These are phyloP conservation scores for Extremus antarcticus DNA, from an alignment of 495 filamentous ascomycete species.

Conservation along the genomic window DNA sequence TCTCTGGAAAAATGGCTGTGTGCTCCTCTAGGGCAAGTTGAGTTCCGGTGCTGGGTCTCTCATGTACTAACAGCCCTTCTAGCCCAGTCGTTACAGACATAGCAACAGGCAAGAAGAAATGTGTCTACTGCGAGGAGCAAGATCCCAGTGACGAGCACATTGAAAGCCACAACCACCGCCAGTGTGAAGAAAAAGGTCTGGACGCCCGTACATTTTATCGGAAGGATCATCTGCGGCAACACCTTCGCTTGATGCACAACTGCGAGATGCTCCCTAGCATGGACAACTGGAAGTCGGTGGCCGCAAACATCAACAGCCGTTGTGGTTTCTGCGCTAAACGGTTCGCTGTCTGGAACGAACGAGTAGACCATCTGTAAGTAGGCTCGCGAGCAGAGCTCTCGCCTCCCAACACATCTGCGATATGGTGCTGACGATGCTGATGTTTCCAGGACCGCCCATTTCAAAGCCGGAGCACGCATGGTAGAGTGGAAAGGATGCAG, in stretches of 20 bases:
- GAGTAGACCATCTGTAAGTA: conserved; percentile 33
- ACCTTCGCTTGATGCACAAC: conserved; percentile 66
- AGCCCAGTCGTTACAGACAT: conserved; percentile 40
- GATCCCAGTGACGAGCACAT: conserved; percentile 51
- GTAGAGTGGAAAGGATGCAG: conserved; percentile 34
- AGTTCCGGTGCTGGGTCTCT: not conserved
- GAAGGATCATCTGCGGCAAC: conserved; percentile 76
- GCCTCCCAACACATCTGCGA: no score
- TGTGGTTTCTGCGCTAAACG: conserved; percentile 33
- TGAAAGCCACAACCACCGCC: conserved; percentile 58
- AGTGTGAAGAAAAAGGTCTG: conserved; percentile 54
- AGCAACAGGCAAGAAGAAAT: conserved; percentile 42
- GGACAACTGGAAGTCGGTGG: conserved; percentile 52
- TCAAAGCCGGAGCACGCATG: conserved; percentile 32
- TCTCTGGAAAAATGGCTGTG: conserved; percentile 73
- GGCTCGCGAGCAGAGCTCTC: no score
- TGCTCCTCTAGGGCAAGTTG: conserved; percentile 39
- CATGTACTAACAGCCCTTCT: not conserved
- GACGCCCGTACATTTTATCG: conserved; percentile 66
- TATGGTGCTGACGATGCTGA: no score
- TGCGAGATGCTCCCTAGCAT: conserved; percentile 53
- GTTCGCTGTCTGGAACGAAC: conserved; percentile 31
- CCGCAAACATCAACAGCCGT: conserved; percentile 26
- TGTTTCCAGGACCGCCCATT: conserved; percentile 32
- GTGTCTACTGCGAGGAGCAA: conserved; percentile 53